These are phyloP conservation scores for Exophiala dermatitidis DNA, from an alignment of 2,329 filamentous ascomycete genomes.

Conservation along the genomic window DNA sequence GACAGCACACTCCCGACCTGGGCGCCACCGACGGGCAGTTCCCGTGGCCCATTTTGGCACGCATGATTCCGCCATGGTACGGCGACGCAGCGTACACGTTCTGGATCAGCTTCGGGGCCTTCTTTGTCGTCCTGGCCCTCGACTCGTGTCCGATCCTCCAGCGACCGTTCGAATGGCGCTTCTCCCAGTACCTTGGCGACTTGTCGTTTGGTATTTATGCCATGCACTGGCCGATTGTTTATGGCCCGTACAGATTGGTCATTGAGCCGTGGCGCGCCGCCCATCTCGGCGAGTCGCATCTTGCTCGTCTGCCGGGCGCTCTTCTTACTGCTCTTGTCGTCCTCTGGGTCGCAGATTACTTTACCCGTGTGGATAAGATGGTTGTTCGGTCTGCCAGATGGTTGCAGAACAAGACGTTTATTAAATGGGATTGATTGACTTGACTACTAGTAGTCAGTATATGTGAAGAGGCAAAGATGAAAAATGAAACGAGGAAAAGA, in stretches of 20 bases:
- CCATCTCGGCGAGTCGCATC: slow-evolving; percentile 6
- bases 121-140: slow-evolving; percentile 37
- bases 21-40: background rate
- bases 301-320: background rate
- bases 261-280: background rate
- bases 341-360: slow-evolving; percentile 12
- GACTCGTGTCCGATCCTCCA: slow-evolving; percentile 38
- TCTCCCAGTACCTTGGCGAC: slow-evolving; percentile 43
- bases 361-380: slow-evolving; percentile 7
- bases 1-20: background rate
- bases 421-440: slow-evolving; percentile 6
- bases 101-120: slow-evolving; percentile 37
- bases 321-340: background rate
- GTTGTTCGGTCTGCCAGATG: slow-evolving; percentile 9
- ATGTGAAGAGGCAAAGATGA: no score
- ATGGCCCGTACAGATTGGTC: slow-evolving; percentile 2
- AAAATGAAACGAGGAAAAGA: no score
- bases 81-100: slow-evolving; percentile 39
- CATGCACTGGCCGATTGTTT: slow-evolving; percentile 31
- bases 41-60: slow-evolving; percentile 34
- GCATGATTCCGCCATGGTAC: slow-evolving; percentile 33
- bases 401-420: slow-evolving; percentile 9
- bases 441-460: no score
- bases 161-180: slow-evolving; percentile 35
- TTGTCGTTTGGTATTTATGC: slow-evolving; percentile 44